phyloP scores from a whole-genome alignment of 192 early-diverging fungal genomes.

The Mortierella alpina region DNA sequence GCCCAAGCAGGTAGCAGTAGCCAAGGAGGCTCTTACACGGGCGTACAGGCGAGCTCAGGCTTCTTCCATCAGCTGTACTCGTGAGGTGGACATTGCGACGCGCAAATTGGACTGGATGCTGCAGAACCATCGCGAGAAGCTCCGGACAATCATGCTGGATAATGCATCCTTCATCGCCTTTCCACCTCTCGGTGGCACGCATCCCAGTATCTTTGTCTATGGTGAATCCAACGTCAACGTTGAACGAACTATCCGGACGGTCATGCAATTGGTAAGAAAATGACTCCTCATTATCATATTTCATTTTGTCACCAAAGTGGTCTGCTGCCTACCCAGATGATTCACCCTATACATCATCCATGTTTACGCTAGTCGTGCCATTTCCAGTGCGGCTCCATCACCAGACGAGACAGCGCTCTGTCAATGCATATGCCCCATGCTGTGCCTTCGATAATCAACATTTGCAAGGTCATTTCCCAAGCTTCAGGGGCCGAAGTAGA shows the following conservation, averaged over 20 bases:
- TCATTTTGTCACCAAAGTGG: not conserved
- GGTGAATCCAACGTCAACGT: conserved; percentile 78
- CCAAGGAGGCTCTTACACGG: conserved; percentile 62
- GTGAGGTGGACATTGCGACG: conserved; percentile 51
- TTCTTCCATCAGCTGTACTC: conserved; percentile 18
- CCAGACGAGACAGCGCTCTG: conserved; percentile 19
- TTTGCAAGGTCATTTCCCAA: conserved; percentile 60
- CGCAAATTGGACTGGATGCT: conserved; percentile 88
- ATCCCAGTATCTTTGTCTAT: conserved; percentile 65
- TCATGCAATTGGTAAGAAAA: conserved; percentile 74
- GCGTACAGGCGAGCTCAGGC: conserved; percentile 58
- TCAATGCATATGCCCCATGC: conserved; percentile 37
- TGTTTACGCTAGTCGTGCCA: conserved; percentile 36
- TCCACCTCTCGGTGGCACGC: conserved; percentile 68
- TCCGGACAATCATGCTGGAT: conserved; percentile 79
- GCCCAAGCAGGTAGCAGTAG: conserved; percentile 59
- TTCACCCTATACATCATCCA: not conserved
- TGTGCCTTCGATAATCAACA: conserved; percentile 32
- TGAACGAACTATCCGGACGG: conserved; percentile 73
- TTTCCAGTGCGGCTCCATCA: conserved; percentile 50
- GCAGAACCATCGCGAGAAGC: conserved; percentile 67
- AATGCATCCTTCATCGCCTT: conserved; percentile 76
- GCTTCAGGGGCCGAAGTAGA: conserved; percentile 73
- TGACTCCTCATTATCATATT: not conserved
- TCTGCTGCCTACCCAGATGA: not conserved